phyloP scores from a whole-genome alignment of 192 early-diverging fungal genomes.

The Linnemannia hyalina region DNA sequence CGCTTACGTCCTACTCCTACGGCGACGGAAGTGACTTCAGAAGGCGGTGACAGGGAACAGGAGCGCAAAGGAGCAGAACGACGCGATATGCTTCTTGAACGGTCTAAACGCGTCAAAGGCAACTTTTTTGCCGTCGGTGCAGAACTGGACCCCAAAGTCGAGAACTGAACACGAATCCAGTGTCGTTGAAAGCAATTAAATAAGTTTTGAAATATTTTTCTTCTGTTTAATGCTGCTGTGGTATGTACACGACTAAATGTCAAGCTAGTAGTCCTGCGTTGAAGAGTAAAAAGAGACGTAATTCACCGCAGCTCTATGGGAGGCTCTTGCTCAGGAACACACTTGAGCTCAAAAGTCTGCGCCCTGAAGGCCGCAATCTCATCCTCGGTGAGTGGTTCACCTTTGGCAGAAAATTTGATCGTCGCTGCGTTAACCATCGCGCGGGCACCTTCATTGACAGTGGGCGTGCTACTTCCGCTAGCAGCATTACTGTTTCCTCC shows the following conservation, averaged over 20 bases:
- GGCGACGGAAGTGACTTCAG: neutral
- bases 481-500: neutral
- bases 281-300: neutral
- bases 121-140: conserved; percentile 50
- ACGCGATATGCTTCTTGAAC: conserved; percentile 20
- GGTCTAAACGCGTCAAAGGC: conserved; percentile 35
- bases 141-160: conserved; percentile 26
- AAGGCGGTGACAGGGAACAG: neutral
- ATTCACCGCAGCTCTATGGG: conserved; percentile 56
- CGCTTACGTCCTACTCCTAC: conserved; percentile 2
- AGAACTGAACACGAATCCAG: neutral
- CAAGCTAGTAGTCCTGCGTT: neutral
- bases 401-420: conserved; percentile 25
- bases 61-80: conserved; percentile 7
- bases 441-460: conserved; percentile 1
- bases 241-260: neutral
- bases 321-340: conserved; percentile 61
- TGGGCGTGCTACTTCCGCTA: neutral
- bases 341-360: conserved; percentile 44
- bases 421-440: conserved; percentile 37
- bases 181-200: neutral
- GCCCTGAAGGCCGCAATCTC: conserved; percentile 55
- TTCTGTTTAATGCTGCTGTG: no score
- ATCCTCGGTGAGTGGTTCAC: conserved; percentile 33
- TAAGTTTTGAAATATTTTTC: neutral